Percentiles rank a stretch among this genome's conserved stretches.
Conservation (phyloP, 2,329 filamentous ascomycete species). For the Didymella arachidicola region DNA sequence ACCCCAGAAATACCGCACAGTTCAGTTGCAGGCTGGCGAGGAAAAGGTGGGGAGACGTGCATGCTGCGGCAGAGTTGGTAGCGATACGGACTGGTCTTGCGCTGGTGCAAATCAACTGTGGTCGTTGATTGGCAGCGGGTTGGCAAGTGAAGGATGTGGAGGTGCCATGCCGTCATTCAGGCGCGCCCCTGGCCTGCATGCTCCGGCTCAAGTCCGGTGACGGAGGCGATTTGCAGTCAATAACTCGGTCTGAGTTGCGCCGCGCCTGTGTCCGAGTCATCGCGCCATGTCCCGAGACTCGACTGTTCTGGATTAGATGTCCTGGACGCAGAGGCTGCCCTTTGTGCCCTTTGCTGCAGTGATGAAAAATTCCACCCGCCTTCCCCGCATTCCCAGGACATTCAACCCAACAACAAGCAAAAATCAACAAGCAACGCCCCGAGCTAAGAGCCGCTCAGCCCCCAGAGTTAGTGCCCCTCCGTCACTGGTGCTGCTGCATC, state of each 20-base stretch:
- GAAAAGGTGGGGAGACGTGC: constrained; percentile 28
- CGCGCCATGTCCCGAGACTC: constrained; percentile 11
- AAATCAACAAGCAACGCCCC: constrained; percentile 12
- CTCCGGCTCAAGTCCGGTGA: constrained; percentile 8
- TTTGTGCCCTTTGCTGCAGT: not conserved
- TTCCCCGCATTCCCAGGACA: not conserved
- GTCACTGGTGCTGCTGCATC: constrained; percentile 2
- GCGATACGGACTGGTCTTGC: constrained; percentile 20
- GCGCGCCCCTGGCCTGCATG: not conserved
- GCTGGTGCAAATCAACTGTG: constrained; percentile 23
- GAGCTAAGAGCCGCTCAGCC: constrained; percentile 18
- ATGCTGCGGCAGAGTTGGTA: constrained; percentile 26
- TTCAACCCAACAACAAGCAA: not conserved
- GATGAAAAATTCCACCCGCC: not conserved
- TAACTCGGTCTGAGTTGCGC: constrained; percentile 13
- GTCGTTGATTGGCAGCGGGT: constrained; percentile 30
- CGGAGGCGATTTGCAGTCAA: constrained; percentile 15
- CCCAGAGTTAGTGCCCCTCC: constrained; percentile 12
- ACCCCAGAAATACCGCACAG: constrained; percentile 33
- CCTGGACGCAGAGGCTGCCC: constrained; percentile 1
- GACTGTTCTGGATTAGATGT: constrained; percentile 2
- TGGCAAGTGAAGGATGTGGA: constrained; percentile 27
- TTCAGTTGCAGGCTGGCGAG: constrained; percentile 27
- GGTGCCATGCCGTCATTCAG: constrained; percentile 27
- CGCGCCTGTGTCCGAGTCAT: constrained; percentile 13